Percentiles rank a stretch among this genome's conserved stretches.
Evolutionary conservation across 306 rosid genomes (phyloP).

Genomic region (Delonix regia): DNA sequence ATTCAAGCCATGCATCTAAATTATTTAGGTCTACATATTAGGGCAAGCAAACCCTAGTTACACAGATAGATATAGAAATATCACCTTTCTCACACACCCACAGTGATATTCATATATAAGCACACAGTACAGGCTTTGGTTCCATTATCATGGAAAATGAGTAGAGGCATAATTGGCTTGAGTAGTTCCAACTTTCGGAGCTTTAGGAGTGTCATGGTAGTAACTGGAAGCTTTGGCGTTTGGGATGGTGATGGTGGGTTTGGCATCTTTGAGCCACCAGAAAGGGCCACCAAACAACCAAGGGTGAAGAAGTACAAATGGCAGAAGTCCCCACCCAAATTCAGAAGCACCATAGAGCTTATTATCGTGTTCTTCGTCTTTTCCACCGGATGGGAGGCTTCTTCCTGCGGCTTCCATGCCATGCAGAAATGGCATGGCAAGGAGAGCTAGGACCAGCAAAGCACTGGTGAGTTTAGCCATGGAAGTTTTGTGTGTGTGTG

Average conservation of each 20-base stretch:
- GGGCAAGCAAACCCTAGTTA: neutral
- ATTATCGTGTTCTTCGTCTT: neutral
- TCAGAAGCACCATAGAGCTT: conserved; percentile 7
- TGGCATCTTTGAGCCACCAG: conserved; percentile 11
- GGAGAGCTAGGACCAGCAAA: conserved; percentile 25
- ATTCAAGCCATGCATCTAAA: conserved; percentile 15
- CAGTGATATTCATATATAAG: neutral
- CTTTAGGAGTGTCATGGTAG: neutral
- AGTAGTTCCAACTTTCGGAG: neutral
- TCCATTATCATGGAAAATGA: neutral
- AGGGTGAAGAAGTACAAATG: neutral
- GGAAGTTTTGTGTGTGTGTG: neutral
- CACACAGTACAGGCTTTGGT: neutral
- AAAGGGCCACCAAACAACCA: neutral
- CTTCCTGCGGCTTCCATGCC: conserved; percentile 39
- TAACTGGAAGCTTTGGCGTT: neutral
- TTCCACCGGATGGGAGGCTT: conserved; percentile 10
- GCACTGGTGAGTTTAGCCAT: conserved; percentile 39
- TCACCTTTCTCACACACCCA: conserved; percentile 18
- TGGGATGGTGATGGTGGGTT: neutral
- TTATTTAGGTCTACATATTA: neutral
- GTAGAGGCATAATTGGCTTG: neutral
- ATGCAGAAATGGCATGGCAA: conserved; percentile 31
- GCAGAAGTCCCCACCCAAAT: conserved; percentile 11
- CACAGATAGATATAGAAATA: neutral